These are phyloP conservation scores for Chlorophyllum brunneum DNA, from an alignment of 768 basidiomycete genomes.

Conservation along the genomic window DNA sequence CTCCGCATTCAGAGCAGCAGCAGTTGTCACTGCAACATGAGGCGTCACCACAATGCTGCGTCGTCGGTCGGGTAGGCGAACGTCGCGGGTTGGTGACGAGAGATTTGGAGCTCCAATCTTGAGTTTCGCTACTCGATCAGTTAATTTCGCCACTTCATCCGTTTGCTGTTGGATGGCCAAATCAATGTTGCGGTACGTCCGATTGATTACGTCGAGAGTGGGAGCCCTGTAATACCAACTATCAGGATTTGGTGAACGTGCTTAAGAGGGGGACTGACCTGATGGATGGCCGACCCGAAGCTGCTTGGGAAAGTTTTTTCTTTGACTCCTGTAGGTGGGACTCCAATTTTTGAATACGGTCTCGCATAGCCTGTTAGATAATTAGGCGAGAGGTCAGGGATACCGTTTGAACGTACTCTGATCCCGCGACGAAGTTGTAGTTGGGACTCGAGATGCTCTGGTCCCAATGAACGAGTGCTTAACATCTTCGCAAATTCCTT, in stretches of 20 bases:
- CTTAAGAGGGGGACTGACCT: conserved; percentile 39
- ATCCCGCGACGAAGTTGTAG: conserved; percentile 68
- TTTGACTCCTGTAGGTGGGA: conserved; percentile 66
- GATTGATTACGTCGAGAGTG: conserved; percentile 78
- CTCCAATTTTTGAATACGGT: conserved; percentile 78
- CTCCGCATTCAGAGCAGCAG: conserved; percentile 80
- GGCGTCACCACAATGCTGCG: conserved; percentile 49
- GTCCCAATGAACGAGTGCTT: conserved; percentile 73
- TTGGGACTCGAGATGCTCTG: conserved; percentile 85
- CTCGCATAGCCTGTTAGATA: conserved; percentile 52
- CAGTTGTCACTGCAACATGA: conserved; percentile 68
- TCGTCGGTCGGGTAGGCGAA: conserved; percentile 35
- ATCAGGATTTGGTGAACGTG: not conserved
- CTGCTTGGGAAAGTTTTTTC: conserved; percentile 59
- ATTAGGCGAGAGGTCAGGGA: not conserved
- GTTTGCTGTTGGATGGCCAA: conserved; percentile 61
- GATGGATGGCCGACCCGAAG: conserved; percentile 56
- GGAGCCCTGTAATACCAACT: conserved; percentile 53
- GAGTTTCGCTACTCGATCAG: conserved; percentile 50
- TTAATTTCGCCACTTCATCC: conserved; percentile 47
- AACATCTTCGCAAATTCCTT: conserved; percentile 75
- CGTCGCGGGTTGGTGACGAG: conserved; percentile 30
- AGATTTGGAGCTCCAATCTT: conserved; percentile 28
- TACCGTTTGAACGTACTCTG: conserved; percentile 42
- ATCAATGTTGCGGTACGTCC: conserved; percentile 85